Evolutionary conservation across 192 early-diverging fungal species (phyloP), one percentile per base, ranked within the genome.

Genomic region (Lunasporangiospora selenospora): DNA sequence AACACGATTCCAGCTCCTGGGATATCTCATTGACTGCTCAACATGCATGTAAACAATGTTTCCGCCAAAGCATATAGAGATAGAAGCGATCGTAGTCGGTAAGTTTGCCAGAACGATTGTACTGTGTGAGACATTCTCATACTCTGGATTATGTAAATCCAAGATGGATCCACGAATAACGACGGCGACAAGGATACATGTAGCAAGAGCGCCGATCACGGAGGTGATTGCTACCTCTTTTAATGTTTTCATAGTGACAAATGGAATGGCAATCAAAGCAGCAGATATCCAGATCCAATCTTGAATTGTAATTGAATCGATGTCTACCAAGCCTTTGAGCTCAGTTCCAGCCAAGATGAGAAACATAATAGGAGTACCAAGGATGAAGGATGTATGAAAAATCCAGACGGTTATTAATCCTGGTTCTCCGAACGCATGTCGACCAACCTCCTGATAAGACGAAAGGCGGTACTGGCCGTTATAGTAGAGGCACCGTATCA

Each of bases 21-120:
- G 88, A n/a, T 83, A 75, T 36, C 66, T 70, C 92, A 93, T 90
- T 37, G 85, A 81, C n/a, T 76, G 78, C 67, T 93, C 89, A 30
- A 93, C 85, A 42, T 92, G 86, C 13, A 90, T 87, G 61, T 91
- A 92, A 4, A 89, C 85, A 3, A 82, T 86, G 43, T 90, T 89
- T 34, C 90, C 90, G 18, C 87, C 80, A 60, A 85, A 93, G 57
- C 84, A 86, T 65, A 93, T 92, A 27, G 83, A 83, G 53, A 93
- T 87, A 5, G 89, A 87, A 4, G 87, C 88, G 3, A 93, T 48
- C 0, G 90, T 86, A 15, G 82, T 81, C 18, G 90, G 89, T 34
- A 93, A 84, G 40, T 82, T 81, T 7, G 76, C 70, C 49, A 85
- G 86, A 30, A 80, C 69, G 27, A 60, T 39, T 42, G 75, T 32